phyloP scores from a whole-genome alignment of 2,329 filamentous ascomycete species.

The Sporothrix pallida region DNA sequence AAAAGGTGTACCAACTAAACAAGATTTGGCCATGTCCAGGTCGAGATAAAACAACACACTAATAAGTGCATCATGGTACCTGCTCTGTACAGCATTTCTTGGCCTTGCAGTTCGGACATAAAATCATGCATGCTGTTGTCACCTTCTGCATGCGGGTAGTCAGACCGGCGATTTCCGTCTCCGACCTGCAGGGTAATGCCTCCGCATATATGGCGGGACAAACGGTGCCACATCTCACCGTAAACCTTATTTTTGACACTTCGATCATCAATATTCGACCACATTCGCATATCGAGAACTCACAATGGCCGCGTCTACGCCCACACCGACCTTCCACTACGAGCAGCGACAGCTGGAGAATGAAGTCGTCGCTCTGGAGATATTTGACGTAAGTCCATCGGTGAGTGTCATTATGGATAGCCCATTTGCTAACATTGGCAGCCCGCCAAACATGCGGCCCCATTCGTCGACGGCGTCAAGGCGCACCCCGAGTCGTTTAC shows the following conservation, averaged over 20 bases:
- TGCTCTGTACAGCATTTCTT: no score
- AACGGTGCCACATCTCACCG: neutral
- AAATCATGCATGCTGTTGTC: neutral
- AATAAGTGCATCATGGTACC: no score
- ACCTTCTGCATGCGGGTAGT: conserved; percentile 10
- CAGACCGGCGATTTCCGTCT: neutral
- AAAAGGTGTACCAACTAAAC: no score
- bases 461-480: neutral
- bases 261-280: neutral
- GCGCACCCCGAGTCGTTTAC: conserved; percentile 22
- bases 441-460: conserved; percentile 8
- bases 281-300: no score
- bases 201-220: neutral
- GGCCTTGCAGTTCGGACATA: no score
- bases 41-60: no score
- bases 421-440: no score
- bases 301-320: neutral
- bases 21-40: no score
- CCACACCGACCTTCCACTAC: neutral
- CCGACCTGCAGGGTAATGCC: neutral
- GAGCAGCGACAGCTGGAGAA: neutral
- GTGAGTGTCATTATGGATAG: no score
- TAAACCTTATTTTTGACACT: neutral
- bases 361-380: neutral
- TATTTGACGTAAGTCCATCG: conserved; percentile 1